Conservation (phyloP, 2,329 filamentous ascomycete species). For the Penicillium italicum region DNA sequence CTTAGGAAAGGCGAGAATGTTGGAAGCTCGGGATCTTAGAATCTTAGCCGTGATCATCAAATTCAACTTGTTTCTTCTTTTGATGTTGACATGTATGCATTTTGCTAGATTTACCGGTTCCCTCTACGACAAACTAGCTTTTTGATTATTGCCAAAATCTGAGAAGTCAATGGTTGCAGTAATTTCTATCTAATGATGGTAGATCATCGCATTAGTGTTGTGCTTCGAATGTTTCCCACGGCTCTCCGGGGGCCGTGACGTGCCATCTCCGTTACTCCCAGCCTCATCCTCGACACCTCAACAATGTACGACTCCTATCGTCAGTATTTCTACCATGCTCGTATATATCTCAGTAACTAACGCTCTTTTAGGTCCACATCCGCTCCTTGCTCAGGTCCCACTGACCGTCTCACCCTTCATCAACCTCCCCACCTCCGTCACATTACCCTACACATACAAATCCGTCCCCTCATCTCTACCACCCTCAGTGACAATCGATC, state of each 20-base stretch:
- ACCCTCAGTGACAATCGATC: conserved; percentile 60
- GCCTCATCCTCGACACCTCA: background rate
- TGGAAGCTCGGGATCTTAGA: background rate
- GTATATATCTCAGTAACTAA: background rate
- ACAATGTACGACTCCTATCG: conserved; percentile 47
- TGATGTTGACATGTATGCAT: background rate
- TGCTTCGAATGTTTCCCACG: background rate
- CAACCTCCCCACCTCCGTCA: conserved; percentile 81
- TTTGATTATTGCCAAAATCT: background rate
- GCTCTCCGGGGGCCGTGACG: background rate
- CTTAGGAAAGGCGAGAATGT: background rate
- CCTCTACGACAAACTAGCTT: background rate
- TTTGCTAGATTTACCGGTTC: background rate
- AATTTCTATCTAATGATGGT: too few relatives aligned
- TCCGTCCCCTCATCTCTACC: conserved; percentile 83
- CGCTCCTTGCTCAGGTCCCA: conserved; percentile 85
- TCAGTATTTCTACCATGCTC: conserved; percentile 24
- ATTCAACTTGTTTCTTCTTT: background rate
- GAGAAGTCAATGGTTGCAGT: too few relatives aligned
- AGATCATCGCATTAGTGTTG: background rate
- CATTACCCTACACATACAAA: conserved; percentile 93
- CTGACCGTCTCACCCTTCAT: conserved; percentile 93
- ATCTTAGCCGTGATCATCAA: background rate
- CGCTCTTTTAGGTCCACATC: conserved; percentile 63
- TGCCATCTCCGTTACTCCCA: background rate